phyloP scores from a whole-genome alignment of 2,329 filamentous ascomycete species.

The Xylaria sp. region DNA sequence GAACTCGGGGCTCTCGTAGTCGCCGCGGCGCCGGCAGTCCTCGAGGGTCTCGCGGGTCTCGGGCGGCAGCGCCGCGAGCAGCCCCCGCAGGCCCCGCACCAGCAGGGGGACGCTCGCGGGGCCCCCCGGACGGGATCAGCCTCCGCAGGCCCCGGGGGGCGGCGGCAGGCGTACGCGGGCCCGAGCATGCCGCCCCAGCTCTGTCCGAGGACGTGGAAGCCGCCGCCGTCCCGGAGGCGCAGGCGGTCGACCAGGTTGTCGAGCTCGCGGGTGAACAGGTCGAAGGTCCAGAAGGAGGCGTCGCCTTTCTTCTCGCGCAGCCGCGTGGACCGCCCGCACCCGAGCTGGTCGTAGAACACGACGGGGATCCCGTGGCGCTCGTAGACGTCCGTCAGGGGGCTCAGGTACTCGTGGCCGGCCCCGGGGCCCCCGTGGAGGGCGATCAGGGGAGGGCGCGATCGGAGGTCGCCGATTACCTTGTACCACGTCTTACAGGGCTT shows the following conservation, averaged over 20 bases:
- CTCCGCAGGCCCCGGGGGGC: slow-evolving; percentile 15
- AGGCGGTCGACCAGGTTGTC: slow-evolving; percentile 40
- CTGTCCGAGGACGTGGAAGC: slow-evolving; percentile 29
- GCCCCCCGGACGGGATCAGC: slow-evolving; percentile 19
- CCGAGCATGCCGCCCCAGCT: slow-evolving; percentile 10
- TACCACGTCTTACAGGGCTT: slow-evolving; percentile 9
- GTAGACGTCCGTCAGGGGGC: slow-evolving; percentile 42
- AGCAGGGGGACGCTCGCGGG: slow-evolving; percentile 23
- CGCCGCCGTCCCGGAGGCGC: slow-evolving; percentile 9
- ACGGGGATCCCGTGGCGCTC: slow-evolving; percentile 41
- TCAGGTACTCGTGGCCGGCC: slow-evolving; percentile 45
- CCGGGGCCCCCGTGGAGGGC: slow-evolving; percentile 33
- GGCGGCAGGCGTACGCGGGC: slow-evolving; percentile 8
- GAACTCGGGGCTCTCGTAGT: slow-evolving; percentile 23
- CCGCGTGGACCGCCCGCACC: slow-evolving; percentile 52
- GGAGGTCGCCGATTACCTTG: slow-evolving; percentile 2
- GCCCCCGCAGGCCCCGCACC: slow-evolving; percentile 12
- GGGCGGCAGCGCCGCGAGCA: slow-evolving; percentile 19
- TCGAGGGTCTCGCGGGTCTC: slow-evolving; percentile 23
- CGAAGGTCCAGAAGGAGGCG: slow-evolving; percentile 49
- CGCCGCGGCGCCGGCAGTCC: slow-evolving; percentile 20
- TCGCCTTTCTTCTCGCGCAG: slow-evolving; percentile 49
- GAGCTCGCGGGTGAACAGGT: slow-evolving; percentile 53
- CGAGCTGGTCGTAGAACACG: slow-evolving; percentile 58
- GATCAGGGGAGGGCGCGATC: neutral